These are phyloP conservation scores for Stipa capillata DNA, from an alignment of 176 grass and related monocot genomes.

Conservation along the genomic window DNA sequence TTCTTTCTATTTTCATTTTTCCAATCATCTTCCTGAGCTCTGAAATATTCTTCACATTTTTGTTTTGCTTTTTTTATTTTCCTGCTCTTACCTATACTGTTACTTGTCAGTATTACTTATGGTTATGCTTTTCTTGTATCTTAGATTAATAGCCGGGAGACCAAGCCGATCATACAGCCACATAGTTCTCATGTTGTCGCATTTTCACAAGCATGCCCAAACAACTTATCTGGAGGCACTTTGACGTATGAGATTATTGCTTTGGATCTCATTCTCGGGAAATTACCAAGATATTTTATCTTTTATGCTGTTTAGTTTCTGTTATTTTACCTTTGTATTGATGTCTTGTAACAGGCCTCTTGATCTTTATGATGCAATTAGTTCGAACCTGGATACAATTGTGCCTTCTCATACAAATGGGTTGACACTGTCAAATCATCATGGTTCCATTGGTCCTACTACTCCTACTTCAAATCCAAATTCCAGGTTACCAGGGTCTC, in stretches of 20 bases:
- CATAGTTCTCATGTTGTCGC: constrained; percentile 73
- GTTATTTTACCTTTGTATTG: background rate
- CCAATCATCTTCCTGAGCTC: background rate
- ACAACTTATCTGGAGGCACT: constrained; percentile 52
- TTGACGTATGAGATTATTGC: constrained; percentile 59
- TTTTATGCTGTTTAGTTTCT: constrained; percentile 13
- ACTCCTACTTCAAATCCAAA: constrained; percentile 57
- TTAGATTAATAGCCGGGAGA: constrained; percentile 56
- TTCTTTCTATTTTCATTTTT: background rate
- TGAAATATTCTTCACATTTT: background rate
- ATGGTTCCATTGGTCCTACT: constrained; percentile 45
- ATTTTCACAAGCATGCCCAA: constrained; percentile 73
- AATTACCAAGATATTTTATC: background rate
- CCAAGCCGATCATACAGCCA: constrained; percentile 40
- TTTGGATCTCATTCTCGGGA: background rate
- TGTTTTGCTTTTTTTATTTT: background rate
- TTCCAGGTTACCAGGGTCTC: constrained; percentile 51
- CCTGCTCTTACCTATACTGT: background rate
- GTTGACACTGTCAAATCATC: constrained; percentile 41
- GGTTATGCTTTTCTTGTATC: constrained; percentile 14
- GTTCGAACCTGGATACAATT: constrained; percentile 46
- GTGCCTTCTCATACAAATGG: constrained; percentile 43
- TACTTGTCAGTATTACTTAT: constrained; percentile 13
- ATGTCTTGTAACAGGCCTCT: constrained; percentile 68
- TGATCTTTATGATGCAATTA: constrained; percentile 74